Base-by-base conservation (phyloP, 441 rosid species). In the Metrosideros polymorpha region DNA sequence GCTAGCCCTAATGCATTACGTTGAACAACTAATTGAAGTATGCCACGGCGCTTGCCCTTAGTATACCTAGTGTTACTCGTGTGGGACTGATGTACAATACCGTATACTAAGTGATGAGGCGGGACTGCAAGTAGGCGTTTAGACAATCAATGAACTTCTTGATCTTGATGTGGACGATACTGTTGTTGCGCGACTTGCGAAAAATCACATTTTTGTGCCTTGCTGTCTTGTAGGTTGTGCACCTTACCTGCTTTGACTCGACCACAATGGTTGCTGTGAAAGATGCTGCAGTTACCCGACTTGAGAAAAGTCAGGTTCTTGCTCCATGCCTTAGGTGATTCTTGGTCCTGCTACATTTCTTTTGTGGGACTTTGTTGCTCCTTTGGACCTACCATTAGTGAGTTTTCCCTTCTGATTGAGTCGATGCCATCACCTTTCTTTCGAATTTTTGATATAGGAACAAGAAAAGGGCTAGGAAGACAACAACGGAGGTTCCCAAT, bases 211-310 rank as follows among this genome's bases (percentile, higher is more conserved):
- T 22, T 9, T 10, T 22, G 47, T 71, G 47, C 79, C 9, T 71
- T 71, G 49, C 79, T 71, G n/a, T 22, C 47, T 71, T 39, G 47
- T 47, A 71, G 79, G 27, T 10, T 39, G 47, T 71, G 47, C 49
- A 39, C 2, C 4, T 71, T 39, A 71, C 9, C 49, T 0, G 17
- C 9, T 71, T 71, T 25, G 1, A 42, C 9, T 71, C 12, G 79
- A 39, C 47, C 47, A 3, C n/a, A 71, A 71, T 71, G 79, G 47
- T 71, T 71, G 9, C 27, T 0, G 47, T 22, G 49, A 71, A 71
- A 39, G 49, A 39, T 71, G 79, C 79, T 71, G 79, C n/a, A 71
- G n/a, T 71, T 71, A 39, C 79, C 79, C 79, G 5, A 39, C 79
- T 47, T 39, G 9, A 9, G 79, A 71, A 24, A 71, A 71, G n/a